A percentile compares a stretch with the other conserved stretches of the same genome.
These are phyloP conservation scores for Crithidia thermophila DNA, from an alignment of 208 protist genomes.

Conservation along the genomic window DNA sequence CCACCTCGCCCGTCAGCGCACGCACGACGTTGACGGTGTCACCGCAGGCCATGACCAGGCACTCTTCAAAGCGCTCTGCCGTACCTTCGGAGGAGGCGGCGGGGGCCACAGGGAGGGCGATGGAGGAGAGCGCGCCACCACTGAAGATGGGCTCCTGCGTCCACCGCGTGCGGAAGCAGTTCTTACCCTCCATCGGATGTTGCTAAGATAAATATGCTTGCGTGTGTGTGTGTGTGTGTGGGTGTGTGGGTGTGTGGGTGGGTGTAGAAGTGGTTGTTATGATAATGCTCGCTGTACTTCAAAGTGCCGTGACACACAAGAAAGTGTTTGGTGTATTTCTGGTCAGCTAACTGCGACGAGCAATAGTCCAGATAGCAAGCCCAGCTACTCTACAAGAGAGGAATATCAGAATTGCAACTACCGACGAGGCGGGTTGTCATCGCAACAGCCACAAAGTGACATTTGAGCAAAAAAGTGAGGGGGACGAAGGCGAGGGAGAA, in stretches of 20 bases:
- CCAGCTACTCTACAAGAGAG: no score
- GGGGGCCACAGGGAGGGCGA: conserved; percentile 38
- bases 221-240: neutral
- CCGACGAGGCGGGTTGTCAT: no score
- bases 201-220: neutral
- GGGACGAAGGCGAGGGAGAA: no score
- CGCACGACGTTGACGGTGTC: conserved; percentile 81
- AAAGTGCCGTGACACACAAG: no score
- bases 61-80: conserved; percentile 29
- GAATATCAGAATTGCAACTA: no score
- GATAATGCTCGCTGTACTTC: no score
- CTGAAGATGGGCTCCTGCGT: conserved; percentile 87
- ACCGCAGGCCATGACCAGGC: conserved; percentile 79
- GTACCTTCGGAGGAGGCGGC: neutral
- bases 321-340: no score
- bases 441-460: no score
- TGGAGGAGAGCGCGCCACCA: conserved; percentile 76
- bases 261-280: no score
- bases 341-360: no score
- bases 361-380: no score
- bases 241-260: neutral
- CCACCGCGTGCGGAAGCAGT: conserved; percentile 87
- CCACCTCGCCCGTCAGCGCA: conserved; percentile 49
- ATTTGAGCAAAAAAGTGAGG: no score
- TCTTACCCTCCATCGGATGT: conserved; percentile 81